Base-by-base conservation (phyloP, 1,284 basidiomycete species). In the Microbotryomycetes sp. region DNA sequence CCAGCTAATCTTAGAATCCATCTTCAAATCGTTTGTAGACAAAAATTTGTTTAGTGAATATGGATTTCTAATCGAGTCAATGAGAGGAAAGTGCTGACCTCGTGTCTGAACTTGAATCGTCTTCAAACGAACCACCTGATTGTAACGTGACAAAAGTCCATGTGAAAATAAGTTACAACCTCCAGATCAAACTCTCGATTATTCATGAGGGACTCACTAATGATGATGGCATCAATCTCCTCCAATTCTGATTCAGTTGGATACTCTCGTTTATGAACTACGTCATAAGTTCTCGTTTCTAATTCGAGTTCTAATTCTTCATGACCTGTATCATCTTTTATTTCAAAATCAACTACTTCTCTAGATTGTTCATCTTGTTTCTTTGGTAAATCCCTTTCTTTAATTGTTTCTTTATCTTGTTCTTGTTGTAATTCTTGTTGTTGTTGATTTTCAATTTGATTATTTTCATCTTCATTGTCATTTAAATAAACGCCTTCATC, bases 1-100 rank as follows among this genome's bases (percentile, higher is more conserved):
- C 70, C 70, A 14, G 65, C 65, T 4, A 71, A 61, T 12, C 66
- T 60, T 5, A 71, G 48, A 45, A 71, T 66, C 70, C 70, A 71
- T 36, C 58, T 57, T 16, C n/a, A n/a, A n/a, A n/a, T n/a, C n/a
- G n/a, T n/a, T n/a, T n/a, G n/a, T n/a, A n/a, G n/a, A n/a, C n/a
- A n/a, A n/a, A n/a, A n/a, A n/a, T n/a, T n/a, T n/a, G n/a, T n/a
- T n/a, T n/a, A n/a, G n/a, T n/a, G n/a, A n/a, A n/a, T n/a, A n/a
- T n/a, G n/a, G n/a, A n/a, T n/a, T n/a, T n/a, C n/a, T n/a, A n/a
- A n/a, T n/a, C n/a, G n/a, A n/a, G n/a, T n/a, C n/a, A n/a, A n/a
- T n/a, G n/a, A n/a, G n/a, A n/a, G n/a, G n/a, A n/a, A n/a, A n/a
- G n/a, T 12, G 36, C 36, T 42, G 9, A 42, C 36, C 36, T 42